Percentiles rank a stretch among this genome's conserved stretches.
Conservation (phyloP, 2,329 filamentous ascomycete species). For the Fusarium pseudograminearum region DNA sequence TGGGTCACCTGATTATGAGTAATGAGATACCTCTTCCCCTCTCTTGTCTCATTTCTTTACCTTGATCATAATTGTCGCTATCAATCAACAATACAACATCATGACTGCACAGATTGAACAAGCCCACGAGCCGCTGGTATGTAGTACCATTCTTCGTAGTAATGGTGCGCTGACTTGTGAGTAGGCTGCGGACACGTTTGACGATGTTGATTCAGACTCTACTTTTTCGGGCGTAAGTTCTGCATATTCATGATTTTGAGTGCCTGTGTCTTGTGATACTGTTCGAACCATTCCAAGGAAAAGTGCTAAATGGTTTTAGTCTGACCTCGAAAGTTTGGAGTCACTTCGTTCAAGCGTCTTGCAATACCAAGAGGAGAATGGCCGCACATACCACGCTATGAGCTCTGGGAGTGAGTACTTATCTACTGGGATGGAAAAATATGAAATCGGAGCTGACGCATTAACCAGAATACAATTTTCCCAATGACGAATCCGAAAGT, state of each 20-base stretch:
- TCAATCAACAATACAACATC: rapidly evolving
- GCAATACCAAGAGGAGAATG: slow-evolving; percentile 18
- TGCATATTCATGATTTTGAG: rapidly evolving
- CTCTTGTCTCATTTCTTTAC: not conserved
- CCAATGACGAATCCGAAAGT: slow-evolving; percentile 13
- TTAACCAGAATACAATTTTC: not conserved
- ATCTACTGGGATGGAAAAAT: rapidly evolving
- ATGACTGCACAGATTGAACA: not conserved
- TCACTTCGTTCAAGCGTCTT: slow-evolving; percentile 17
- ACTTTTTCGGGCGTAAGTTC: slow-evolving; percentile 11
- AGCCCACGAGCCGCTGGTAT: not conserved
- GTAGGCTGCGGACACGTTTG: slow-evolving; percentile 2
- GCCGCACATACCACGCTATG: slow-evolving; percentile 12
- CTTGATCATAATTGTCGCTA: too few relatives aligned
- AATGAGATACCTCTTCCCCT: not conserved
- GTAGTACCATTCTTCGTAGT: rapidly evolving
- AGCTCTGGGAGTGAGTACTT: slow-evolving; percentile 1
- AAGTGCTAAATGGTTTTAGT: not conserved
- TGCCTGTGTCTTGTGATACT: rapidly evolving
- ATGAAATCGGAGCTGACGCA: rapidly evolving
- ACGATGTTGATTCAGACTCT: slow-evolving; percentile 4
- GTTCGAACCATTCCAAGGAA: rapidly evolving
- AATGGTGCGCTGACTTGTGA: not conserved
- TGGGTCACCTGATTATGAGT: not conserved
- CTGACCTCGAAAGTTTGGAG: slow-evolving; percentile 7